These are phyloP conservation scores for Pterocarpus santalinus DNA, from an alignment of 306 rosid genomes.

Conservation along the genomic window DNA sequence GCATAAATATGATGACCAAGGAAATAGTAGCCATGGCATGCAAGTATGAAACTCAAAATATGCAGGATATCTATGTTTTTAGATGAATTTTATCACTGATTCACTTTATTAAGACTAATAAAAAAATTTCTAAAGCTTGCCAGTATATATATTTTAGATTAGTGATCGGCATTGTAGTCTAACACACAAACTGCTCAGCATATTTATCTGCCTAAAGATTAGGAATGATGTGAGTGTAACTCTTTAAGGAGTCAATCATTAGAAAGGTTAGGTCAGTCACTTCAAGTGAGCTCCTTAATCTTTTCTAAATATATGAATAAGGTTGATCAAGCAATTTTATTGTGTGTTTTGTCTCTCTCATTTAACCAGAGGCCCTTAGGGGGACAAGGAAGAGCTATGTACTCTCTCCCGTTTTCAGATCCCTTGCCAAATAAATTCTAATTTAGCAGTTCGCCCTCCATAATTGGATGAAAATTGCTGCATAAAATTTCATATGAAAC, in stretches of 20 bases:
- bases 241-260: constrained; percentile 38
- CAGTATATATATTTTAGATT: neutral
- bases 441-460: neutral
- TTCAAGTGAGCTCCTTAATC: constrained; percentile 12
- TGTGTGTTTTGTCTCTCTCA: constrained; percentile 58
- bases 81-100: neutral
- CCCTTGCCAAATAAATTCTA: neutral
- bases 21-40: neutral
- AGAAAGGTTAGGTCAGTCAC: constrained; percentile 15
- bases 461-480: neutral
- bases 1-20: neutral
- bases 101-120: neutral
- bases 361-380: neutral
- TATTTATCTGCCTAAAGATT: neutral
- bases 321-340: constrained; percentile 49
- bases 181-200: neutral
- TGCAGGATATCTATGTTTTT: neutral
- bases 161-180: neutral
- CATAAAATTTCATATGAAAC: neutral
- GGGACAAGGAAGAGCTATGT: neutral
- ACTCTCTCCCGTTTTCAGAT: neutral
- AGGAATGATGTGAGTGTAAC: neutral
- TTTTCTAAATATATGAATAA: constrained; percentile 34
- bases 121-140: neutral
- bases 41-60: neutral